Base-by-base conservation (phyloP, 305 asterid genomes). In the Coffea humblotiana region DNA sequence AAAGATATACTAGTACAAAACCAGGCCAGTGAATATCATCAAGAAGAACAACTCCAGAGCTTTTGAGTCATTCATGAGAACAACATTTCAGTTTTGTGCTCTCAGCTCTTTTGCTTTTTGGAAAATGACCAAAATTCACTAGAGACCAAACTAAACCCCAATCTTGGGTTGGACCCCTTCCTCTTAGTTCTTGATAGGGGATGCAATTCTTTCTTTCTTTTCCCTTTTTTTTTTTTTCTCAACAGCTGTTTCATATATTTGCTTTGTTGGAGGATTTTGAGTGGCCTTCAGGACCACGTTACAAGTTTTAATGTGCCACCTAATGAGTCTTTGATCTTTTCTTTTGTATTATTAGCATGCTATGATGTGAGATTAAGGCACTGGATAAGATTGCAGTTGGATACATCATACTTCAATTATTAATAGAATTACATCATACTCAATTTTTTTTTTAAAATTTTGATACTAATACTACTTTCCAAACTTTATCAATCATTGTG, bases 321-420 rank as follows among this genome's bases (percentile, higher is more conserved):
- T 10, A 61, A 9, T 8, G 9, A 10, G 15, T 61, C 15, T 61
- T n/a, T n/a, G 67, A 3, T 23, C 25, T 61, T 61, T 32, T 61
- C 43, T 61, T 61, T 61, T n/a, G 67, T 23, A 61, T 61, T n/a
- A 23, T 61, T 61, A 61, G 67, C 32, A 58, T 58, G 12, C 21
- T 58, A 19, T 58, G 12, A 6, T 21, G 64, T 23, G 11, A 29
- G 43, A 65, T 27, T 65, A 56, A 72, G n/a, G 29, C 32, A 51
- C 40, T 70, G 80, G 78, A 80, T 82, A 73, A 72, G 78, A 79
- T 82, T 70, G 78, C 27, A 37, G 70, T 66, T 80, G 71, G 82
- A 52, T 75, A 83, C 84, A 80, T 85, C 79, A 80, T 74, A 18
- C 51, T 75, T 80, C 80, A 78, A 83, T 75, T 75, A 80, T 83